Percentiles rank a stretch among this genome's conserved stretches.
These are phyloP conservation scores for Aspergillus phoenicis DNA, from an alignment of 2,329 filamentous ascomycete species.

Conservation along the genomic window DNA sequence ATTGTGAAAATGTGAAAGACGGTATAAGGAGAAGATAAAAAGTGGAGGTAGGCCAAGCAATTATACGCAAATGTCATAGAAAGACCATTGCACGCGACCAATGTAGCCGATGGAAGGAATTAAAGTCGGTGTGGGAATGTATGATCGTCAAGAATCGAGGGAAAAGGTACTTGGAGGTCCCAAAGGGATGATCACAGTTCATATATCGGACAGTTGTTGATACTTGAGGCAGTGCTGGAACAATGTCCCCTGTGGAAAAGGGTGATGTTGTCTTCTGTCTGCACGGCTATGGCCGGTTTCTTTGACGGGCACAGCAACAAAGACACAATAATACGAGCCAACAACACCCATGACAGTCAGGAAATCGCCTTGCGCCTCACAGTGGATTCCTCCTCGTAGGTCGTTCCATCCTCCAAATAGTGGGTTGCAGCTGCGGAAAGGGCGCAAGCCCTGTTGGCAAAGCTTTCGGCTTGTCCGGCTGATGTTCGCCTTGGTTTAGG, in stretches of 20 bases:
- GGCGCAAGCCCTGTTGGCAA: constrained; percentile 2
- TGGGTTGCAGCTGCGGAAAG: neutral
- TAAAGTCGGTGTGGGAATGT: neutral
- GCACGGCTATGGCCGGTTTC: constrained; percentile 3
- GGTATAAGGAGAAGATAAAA: neutral
- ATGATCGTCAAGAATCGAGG: neutral
- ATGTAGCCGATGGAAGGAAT: neutral
- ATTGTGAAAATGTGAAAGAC: constrained; percentile 11
- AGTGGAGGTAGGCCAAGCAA: neutral
- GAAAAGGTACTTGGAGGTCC: neutral
- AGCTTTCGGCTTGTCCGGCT: constrained; percentile 8
- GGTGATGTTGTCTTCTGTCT: neutral
- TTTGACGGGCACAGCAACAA: constrained; percentile 6
- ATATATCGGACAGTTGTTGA: neutral
- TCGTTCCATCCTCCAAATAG: neutral
- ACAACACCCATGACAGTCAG: neutral
- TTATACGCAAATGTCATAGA: neutral
- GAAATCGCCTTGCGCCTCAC: constrained; percentile 4
- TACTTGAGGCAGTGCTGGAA: constrained; percentile 5
- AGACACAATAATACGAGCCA: neutral
- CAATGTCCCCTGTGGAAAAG: neutral
- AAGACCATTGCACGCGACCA: neutral
- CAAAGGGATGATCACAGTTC: neutral
- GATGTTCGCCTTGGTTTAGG: constrained; percentile 6
- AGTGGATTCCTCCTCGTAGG: neutral